Conservation (phyloP, 192 early-diverging fungal species). For the Phlyctochytrium bullatum region DNA sequence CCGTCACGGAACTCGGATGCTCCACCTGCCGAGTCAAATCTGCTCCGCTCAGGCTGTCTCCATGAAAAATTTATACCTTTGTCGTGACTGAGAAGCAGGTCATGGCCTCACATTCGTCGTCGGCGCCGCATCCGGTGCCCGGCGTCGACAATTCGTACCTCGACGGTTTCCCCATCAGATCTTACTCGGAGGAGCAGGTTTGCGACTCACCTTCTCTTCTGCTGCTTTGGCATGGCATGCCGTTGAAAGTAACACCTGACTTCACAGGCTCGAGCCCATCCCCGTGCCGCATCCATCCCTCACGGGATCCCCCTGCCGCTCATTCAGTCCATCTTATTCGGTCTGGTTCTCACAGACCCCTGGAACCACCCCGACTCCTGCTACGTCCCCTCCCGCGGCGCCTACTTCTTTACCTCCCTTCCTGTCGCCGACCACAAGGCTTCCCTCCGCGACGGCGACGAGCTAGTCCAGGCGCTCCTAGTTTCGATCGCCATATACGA, state of each 20-base stretch:
- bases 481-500: slow-evolving; percentile 19
- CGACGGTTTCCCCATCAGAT: slow-evolving; percentile 10
- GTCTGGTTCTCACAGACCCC: slow-evolving; percentile 27
- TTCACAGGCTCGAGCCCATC: slow-evolving; percentile 9
- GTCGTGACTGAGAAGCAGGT: no score
- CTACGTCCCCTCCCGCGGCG: slow-evolving; percentile 17
- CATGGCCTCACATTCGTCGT: no score
- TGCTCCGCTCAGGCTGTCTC: no score
- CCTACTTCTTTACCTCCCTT: slow-evolving; percentile 19
- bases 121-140: no score
- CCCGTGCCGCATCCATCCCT: slow-evolving; percentile 18
- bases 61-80: no score
- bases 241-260: background rate
- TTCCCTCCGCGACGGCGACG: slow-evolving; percentile 21
- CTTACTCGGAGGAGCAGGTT: background rate
- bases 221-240: background rate
- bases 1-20: no score
- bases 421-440: slow-evolving; percentile 23
- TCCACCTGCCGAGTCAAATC: no score
- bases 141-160: slow-evolving; percentile 20
- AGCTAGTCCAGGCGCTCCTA: slow-evolving; percentile 26
- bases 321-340: slow-evolving; percentile 24
- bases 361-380: slow-evolving; percentile 5
- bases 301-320: slow-evolving; percentile 13
- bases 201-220: background rate